Evolutionary conservation across 2,329 filamentous ascomycete genomes (phyloP).

Genomic region (Paracoccidioides brasiliensis): DNA sequence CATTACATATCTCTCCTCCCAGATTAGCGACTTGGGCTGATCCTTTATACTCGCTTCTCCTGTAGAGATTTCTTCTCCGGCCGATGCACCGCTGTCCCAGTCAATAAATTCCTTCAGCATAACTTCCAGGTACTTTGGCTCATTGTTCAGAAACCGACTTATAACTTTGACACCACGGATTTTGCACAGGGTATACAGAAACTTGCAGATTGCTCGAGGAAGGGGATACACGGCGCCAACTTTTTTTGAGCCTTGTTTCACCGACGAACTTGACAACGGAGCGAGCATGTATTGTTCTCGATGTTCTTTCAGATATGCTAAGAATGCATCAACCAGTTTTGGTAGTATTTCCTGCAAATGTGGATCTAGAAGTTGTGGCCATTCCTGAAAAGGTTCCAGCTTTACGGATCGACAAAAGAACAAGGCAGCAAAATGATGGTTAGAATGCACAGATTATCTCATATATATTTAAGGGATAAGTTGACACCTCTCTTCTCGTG

Average conservation of each 20-base stretch:
- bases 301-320: constrained; percentile 46
- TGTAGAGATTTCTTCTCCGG: constrained; percentile 6
- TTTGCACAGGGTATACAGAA: constrained; percentile 88
- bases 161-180: constrained; percentile 88
- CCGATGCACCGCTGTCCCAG: constrained; percentile 21
- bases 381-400: constrained; percentile 87
- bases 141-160: constrained; percentile 78
- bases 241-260: constrained; percentile 13
- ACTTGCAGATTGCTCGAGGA: constrained; percentile 59
- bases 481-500: not conserved
- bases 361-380: constrained; percentile 82
- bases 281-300: constrained; percentile 28
- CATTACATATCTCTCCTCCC: constrained; percentile 82
- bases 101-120: constrained; percentile 63
- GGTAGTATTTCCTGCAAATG: constrained; percentile 66
- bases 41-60: constrained; percentile 9
- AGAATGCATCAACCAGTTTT: constrained; percentile 59
- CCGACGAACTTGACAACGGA: constrained; percentile 16
- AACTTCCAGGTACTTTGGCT: constrained; percentile 70
- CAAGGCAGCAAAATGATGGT: not conserved
- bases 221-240: constrained; percentile 31
- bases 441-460: constrained; percentile 8
- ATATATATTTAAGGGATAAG: constrained; percentile 1
- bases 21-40: constrained; percentile 42
- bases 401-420: constrained; percentile 10